Base-by-base conservation (phyloP, 148 eudicot genomes). In the Rhododendron simsii region DNA sequence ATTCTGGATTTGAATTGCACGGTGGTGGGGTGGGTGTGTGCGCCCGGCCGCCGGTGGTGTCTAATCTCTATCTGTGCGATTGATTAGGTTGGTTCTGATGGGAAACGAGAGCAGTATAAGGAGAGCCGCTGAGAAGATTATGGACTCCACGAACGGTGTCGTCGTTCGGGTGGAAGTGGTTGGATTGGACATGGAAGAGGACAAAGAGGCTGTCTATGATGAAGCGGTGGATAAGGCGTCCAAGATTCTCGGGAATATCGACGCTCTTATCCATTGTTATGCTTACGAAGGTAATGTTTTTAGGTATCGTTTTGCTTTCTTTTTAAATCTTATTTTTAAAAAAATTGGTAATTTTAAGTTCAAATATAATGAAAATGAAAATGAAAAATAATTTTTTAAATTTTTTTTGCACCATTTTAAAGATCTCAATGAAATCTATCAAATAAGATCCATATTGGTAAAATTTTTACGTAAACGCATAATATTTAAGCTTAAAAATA, bases 101-200 rank as follows among this genome's bases (percentile, higher is more conserved):
- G 98, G 99, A 78, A 78, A 94, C 86, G 96, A 96, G 91, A 82
- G 44, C 78, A 84, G 82, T 35, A 83, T 95, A 85, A 92, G 79
- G 90, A 75, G 76, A 39, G 87, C 86, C 15, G 91, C 91, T 7
- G 91, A 94, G 67, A 92, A 89, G 89, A 92, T 95, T 37, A 89
- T 73, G 53, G 83, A 88, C 47, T 91, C 91, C 41, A 13, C 86
- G 50, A 86, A 92, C 73, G 91, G 86, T 41, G 45, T 41, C 77
- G 73, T 15, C 18, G 85, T 83, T 77, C 77, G 84, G 79, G 78
- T 94, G 20, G 94, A 93, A 82, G 92, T 94, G 3, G 93, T 96
- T 41, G 96, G 91, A 53, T 80, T 96, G 88, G 90, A 95, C 81
- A 94, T 94, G 98, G 98, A 93, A 84, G 94, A 92, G 61, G 98